Base-by-base conservation (phyloP, 129 eudicot genomes). In the Erigeron canadensis region DNA sequence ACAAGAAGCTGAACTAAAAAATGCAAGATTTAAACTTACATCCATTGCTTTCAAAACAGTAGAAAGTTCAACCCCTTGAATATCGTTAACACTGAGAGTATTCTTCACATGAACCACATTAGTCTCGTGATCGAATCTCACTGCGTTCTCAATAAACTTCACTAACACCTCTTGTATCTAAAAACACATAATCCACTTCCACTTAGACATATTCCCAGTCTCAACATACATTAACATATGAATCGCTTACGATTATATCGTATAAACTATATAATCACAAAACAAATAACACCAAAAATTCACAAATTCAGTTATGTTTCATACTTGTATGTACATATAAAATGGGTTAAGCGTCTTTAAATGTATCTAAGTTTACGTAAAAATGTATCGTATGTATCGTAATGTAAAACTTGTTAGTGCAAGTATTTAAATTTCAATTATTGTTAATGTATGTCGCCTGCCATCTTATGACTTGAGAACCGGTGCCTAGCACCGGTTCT, bases 21-120 rank as follows among this genome's bases (percentile, higher is more conserved):
- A 69, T 55, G 5, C 70, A 59, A 40, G 23, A 48, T 40, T 37
- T 60, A 42, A 69, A 82, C 99, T 86, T 77, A 95, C 99, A 75
- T 86, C 86, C 99, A 95, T 90, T 77, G 99, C 99, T 75, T 84
- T 82, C 78, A 95, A 65, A 76, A 90, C 79, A 34, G 90, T 86
- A 59, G 23, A 77, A 50, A 95, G 97, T 80, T 90, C 91, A 51
- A 88, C 74, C 56, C 81, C 73, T 61, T 73, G 80, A 71, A 13
- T 83, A 50, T 70, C 88, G 70, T 80, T 79, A 39, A 79, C 10
- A 56, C 65, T 75, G 44, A 70, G 60, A 65, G 37, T 71, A 66
- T 80, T 63, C 81, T 78, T 82, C 18, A 94, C 86, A 50, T 59
- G 68, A 73, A 95, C 73, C 10, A 56, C 38, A 50, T 77, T 82